Base-by-base conservation (phyloP, 495 filamentous ascomycete genomes). In the Xylona heveae region DNA sequence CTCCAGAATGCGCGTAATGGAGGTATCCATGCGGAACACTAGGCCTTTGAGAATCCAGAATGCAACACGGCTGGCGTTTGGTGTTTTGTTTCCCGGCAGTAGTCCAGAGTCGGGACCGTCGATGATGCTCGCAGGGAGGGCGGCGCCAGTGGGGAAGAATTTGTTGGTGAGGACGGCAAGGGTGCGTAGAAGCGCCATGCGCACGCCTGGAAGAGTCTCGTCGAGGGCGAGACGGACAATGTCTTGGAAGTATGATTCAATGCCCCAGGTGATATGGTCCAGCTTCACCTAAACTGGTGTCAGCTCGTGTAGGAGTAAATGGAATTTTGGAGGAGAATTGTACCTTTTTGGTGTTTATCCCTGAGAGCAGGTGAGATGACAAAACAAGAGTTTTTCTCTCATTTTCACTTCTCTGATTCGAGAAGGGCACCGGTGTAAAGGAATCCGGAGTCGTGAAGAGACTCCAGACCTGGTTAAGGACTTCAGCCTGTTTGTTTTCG, bases 131-230 rank as follows among this genome's bases (percentile, higher is more conserved):
- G 50, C 53, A 12, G 46, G 38, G 5, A 30, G 22, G 4, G 70
- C 39, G 5, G 58, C 52, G 6, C 58, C 36, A 24, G 63, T 57
- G n/a, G 61, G 47, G 12, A 68, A 43, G 48, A 62, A 75, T 51
- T 79, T 78, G 46, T 79, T 78, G 20, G 63, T 52, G 12, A 77
- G 39, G n/a, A 78, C 48, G 15, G 65, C 62, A 16, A 77, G 45
- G 31, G 76, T 66, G 18, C 63, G 58, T n/a, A 75, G 55, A 31
- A 67, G 52, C 5, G 66, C 55, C 21, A 61, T 49, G 19, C 64
- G 7, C n/a, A n/a, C n/a, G n/a, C n/a, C n/a, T n/a, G n/a, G n/a
- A n/a, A n/a, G n/a, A n/a, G 56, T 24, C 35, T 47, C 34, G 8
- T 22, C 20, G 8, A 17, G 14, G 4, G 36, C 42, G 6, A 37